Base-by-base conservation (phyloP, 257 asterid species). In the Solanum rostratum region DNA sequence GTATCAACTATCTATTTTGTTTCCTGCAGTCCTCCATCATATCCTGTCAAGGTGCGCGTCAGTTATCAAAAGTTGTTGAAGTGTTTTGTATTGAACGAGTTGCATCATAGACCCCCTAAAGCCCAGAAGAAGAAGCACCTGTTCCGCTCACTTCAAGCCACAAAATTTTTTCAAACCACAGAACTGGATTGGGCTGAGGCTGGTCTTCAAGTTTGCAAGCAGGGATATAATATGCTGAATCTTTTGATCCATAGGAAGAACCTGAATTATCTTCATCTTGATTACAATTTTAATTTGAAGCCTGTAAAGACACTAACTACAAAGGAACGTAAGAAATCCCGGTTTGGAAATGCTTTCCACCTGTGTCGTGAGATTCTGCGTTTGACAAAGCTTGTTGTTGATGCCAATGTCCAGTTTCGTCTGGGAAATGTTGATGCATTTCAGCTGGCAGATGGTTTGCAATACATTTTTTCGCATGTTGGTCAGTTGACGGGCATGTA, bases 101-200 rank as follows among this genome's bases (percentile, higher is more conserved):
- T 97, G 92, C 99, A 95, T 91, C 99, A 95, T 83, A 96, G 98
- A 73, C 99, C 98, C 20, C 98, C 99, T 10, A 97, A 97, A 92
- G 98, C 99, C 73, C 99, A 95, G 91, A 95, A 95, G 91, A 95
- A 94, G 94, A 97, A 95, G 90, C 97, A 94, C 86, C 90, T 97
- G 54, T 97, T 97, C 87, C 90, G 95, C 89, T 95, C 99, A 81
- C 98, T 97, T 78, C 96, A 95, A 70, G 98, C 99, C 81, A 97
- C 99, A 11, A 97, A 97, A 81, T 97, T 97, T 86, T 97, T 95
- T 89, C 98, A 95, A 89, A 95, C 98, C 57, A 97, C 99, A 74
- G 98, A 94, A 85, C 98, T 97, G 85, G 98, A 97, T 92, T 97
- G 98, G 98, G 99, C 98, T 81, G 98, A 95, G 91, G 98, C 98